A percentile compares a stretch with the other conserved stretches of the same genome.
These are phyloP conservation scores for Dipodascus albidus DNA, from an alignment of 805 yeast species.

Conservation along the genomic window DNA sequence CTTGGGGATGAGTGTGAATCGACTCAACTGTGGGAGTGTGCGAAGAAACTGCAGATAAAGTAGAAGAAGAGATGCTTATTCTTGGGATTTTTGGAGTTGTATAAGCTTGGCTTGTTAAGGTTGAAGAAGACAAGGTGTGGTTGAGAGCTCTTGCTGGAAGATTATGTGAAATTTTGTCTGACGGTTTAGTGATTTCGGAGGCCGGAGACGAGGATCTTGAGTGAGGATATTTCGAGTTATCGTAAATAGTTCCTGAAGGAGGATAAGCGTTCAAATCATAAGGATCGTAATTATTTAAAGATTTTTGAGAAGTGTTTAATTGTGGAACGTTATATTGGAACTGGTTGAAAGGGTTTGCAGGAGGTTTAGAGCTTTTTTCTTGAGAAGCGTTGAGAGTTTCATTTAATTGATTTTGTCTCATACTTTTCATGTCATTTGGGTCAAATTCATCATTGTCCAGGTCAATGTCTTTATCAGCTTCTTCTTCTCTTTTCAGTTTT, in stretches of 20 bases:
- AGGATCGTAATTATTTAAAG: neutral
- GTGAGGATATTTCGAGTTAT: neutral
- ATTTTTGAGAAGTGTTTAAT: neutral
- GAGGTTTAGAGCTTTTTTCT: neutral
- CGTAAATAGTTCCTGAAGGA: neutral
- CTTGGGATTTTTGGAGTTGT: neutral
- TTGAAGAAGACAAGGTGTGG: neutral
- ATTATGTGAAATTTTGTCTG: no score
- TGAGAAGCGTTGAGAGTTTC: neutral
- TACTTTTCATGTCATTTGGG: neutral
- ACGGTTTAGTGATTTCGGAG: neutral
- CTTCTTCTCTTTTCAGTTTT: constrained; percentile 26
- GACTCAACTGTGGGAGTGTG: neutral
- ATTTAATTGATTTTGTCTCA: neutral
- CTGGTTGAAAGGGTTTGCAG: neutral
- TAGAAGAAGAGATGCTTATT: neutral
- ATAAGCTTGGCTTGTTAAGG: neutral
- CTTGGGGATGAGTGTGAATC: neutral
- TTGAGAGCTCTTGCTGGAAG: neutral
- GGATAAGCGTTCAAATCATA: neutral
- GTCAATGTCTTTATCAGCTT: constrained; percentile 25
- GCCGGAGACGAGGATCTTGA: neutral
- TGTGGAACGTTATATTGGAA: neutral
- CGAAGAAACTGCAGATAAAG: neutral
- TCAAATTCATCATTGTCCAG: constrained; percentile 21